phyloP scores from a whole-genome alignment of 1,284 basidiomycete genomes.

The Ceratobasidium sp. region DNA sequence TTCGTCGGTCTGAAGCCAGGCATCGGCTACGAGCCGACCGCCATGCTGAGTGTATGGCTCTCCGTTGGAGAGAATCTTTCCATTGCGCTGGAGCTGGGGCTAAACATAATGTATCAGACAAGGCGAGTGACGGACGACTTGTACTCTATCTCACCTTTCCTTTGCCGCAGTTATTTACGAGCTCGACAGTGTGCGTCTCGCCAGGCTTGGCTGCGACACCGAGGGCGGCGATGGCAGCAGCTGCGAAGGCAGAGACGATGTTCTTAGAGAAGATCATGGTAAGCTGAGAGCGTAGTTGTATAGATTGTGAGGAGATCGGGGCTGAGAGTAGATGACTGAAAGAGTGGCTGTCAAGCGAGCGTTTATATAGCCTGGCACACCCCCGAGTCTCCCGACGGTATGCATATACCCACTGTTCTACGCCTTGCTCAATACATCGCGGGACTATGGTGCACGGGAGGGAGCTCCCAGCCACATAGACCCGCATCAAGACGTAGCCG shows the following conservation, averaged over 20 bases:
- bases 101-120: background rate
- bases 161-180: background rate
- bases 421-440: no score
- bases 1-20: background rate
- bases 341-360: background rate
- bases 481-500: no score
- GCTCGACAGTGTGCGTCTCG: background rate
- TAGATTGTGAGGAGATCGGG: background rate
- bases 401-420: no score
- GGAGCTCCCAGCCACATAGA: no score
- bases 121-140: no score
- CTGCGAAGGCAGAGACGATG: background rate
- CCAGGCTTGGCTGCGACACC: background rate
- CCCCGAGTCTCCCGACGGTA: background rate
- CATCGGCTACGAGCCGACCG: background rate
- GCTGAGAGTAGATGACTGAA: background rate
- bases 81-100: conserved; percentile 18
- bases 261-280: background rate
- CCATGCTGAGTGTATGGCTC: background rate
- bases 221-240: background rate
- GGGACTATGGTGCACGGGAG: no score
- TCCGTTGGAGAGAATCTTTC: background rate
- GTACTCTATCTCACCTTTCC: background rate
- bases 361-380: background rate
- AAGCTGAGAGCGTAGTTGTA: background rate